Percentiles rank a stretch among this genome's conserved stretches.
Conservation (phyloP, 1,284 basidiomycete species). For the Quambalaria eucalypti region DNA sequence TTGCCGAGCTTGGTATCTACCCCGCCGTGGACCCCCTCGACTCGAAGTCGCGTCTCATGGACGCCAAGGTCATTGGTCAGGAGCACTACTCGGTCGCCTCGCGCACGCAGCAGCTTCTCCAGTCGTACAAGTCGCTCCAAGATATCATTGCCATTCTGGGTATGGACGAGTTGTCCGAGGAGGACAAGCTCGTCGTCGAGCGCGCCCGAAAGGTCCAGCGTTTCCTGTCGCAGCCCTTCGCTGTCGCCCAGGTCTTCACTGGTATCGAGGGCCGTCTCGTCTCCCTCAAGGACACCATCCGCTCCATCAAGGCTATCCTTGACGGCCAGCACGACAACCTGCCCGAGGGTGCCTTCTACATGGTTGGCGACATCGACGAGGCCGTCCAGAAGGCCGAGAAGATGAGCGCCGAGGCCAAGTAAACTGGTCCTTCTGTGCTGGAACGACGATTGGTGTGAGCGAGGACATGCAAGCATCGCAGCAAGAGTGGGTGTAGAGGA, state of each 20-base stretch:
- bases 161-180: slow-evolving; percentile 99
- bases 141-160: slow-evolving; percentile 74
- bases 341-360: slow-evolving; percentile 64
- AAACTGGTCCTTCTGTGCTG: too few species aligned
- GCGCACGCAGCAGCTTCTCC: slow-evolving; percentile 92
- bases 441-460: too few species aligned
- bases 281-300: slow-evolving; percentile 51
- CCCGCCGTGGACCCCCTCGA: slow-evolving; percentile 98
- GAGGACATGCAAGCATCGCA: too few species aligned
- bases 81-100: slow-evolving; percentile 95
- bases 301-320: slow-evolving; percentile 63
- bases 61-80: slow-evolving; percentile 86
- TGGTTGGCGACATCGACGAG: slow-evolving; percentile 78
- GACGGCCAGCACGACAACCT: slow-evolving; percentile 75
- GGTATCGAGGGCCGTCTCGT: slow-evolving; percentile 96
- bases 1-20: slow-evolving; percentile 99
- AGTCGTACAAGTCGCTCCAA: slow-evolving; percentile 99
- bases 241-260: slow-evolving; percentile 97
- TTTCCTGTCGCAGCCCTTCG: slow-evolving; percentile 99
- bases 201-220: slow-evolving; percentile 57
- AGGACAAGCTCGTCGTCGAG: slow-evolving; percentile 93
- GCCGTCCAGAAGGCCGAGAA: slow-evolving; percentile 93
- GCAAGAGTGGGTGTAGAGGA: too few species aligned
- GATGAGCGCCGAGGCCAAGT: slow-evolving; percentile 68
- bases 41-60: slow-evolving; percentile 98